These are phyloP conservation scores for Phytophthora colocasiae DNA, from an alignment of 352 stramenopile species.

Conservation along the genomic window DNA sequence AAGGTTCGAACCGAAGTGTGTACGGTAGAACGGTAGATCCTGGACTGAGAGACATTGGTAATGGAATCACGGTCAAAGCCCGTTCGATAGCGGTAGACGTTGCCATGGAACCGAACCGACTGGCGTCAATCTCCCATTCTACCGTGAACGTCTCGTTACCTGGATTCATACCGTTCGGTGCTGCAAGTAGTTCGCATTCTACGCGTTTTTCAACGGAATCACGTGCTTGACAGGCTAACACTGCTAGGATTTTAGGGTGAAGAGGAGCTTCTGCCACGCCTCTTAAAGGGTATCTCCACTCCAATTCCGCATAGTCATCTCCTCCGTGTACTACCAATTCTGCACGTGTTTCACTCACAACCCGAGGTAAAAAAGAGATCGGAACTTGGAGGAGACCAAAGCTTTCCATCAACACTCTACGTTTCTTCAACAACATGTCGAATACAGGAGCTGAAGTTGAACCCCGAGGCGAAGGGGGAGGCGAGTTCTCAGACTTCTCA, in stretches of 20 bases:
- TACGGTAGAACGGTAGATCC: slow-evolving; percentile 46
- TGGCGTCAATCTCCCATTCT: slow-evolving; percentile 69
- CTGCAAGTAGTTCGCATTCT: slow-evolving; percentile 65
- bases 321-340: slow-evolving; percentile 73
- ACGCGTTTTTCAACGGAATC: slow-evolving; percentile 74
- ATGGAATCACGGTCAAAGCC: slow-evolving; percentile 51
- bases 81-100: slow-evolving; percentile 55
- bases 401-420: slow-evolving; percentile 76
- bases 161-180: slow-evolving; percentile 48
- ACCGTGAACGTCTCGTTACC: slow-evolving; percentile 57
- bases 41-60: slow-evolving; percentile 17
- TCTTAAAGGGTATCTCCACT: slow-evolving; percentile 80
- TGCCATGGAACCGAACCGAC: slow-evolving; percentile 64
- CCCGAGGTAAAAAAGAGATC: slow-evolving; percentile 89
- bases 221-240: slow-evolving; percentile 71
- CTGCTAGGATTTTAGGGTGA: slow-evolving; percentile 55
- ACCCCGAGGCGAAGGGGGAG: slow-evolving; percentile 3
- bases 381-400: slow-evolving; percentile 91
- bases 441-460: slow-evolving; percentile 46
- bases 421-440: slow-evolving; percentile 80
- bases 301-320: slow-evolving; percentile 73
- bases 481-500: slow-evolving; percentile 23
- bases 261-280: slow-evolving; percentile 75
- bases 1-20: slow-evolving; percentile 82
- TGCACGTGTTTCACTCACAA: slow-evolving; percentile 69